Evolutionary conservation across 495 filamentous ascomycete genomes (phyloP), one percentile per base, ranked within the genome.

Genomic region (Daldinia bambusicola): DNA sequence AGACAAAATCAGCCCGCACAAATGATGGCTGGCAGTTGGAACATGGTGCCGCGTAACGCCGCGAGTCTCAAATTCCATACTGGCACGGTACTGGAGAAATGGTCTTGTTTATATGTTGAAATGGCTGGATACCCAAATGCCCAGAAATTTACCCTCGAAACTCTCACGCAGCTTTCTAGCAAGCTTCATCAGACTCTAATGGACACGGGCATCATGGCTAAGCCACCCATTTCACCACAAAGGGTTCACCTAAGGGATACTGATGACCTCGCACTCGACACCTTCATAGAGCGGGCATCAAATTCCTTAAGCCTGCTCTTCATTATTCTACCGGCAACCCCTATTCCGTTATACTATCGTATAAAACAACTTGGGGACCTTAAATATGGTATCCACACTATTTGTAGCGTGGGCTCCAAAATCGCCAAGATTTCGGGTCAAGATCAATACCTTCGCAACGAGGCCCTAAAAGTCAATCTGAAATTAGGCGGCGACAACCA

Each of bases 401-500:
- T 92, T 59, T 89, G 87, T 71, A 79, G 79, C 37, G 81, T 88
- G 10, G 86, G 74, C 0, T 66, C 76, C 6, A 89, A 90, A 59
- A 74, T 90, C 63, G 48, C 60, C n/a, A 83, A 81, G 43, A 18
- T 8, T 2, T 9, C 18, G 26, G 65, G 30, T 1, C 61, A 64
- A 16, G 56, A 72, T 80, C 34, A 89, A 66, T 91, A 90, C 72
- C 81, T 87, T 13, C 86, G 84, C 30, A 93, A 93, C 59, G 76
- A 89, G 12, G 88, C 82, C 2, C 76, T 92, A 26, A 93, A 91
- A 70, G 85, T 93, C 80, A 94, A 94, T 72, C 78, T 93, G 45
- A 94, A 94, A 74, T 79, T 88, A 14, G 90, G 91, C 2, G 92
- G 92, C 0, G 76, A 82, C 14, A 93, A 93, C 55, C 90, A 94